Evolutionary conservation across 2,329 filamentous ascomycete genomes (phyloP), one percentile per base, ranked within the genome.

Genomic region (Fusarium cyanostomum): DNA sequence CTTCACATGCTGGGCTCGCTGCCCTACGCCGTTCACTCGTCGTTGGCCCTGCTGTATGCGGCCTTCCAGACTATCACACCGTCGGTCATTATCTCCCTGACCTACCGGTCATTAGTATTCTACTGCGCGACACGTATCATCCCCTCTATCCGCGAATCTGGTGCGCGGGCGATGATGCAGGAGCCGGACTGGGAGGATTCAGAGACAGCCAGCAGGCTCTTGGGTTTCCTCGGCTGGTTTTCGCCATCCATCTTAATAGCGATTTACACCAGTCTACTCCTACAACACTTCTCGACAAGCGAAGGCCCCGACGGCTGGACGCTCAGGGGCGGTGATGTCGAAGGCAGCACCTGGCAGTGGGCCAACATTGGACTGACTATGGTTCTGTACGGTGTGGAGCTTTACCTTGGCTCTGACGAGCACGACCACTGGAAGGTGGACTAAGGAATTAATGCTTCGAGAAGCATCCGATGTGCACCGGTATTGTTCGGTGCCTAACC

Each of bases 91-190:
- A 96, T 98, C 66, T 97, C 94, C 2, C 86, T 99, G 38, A 89
- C 92, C 27, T 99, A 97, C 77, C 91, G 95, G 48, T 89, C 97
- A 35, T 91, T 97, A 66, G 95, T 98, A 51, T 92, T 98, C 74
- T 98, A 98, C 78, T 92, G 92, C 56, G 94, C 94, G 18, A 97
- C 94, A 6, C 89, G 94, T 55, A 98, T 99, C 75, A 97, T 99
- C 55, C 95, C 95, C 0, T 94, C 94, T 1, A 89, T 99, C 11
- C 89, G 92, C 39, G 92, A 97, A 73, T 90, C 91, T 21, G 94
- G 94, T 13, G 92, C 92, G 4, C 85, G 89, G 61, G 92, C 91
- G 7, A 81, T 97, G 31, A 91, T 93, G 69, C 88, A 96, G 65
- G 93, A 96, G 73, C 92, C 92, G 2, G 89, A 88, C 33, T 84